Percentiles rank a stretch among this genome's conserved stretches.
Evolutionary conservation across 2,329 filamentous ascomycete species (phyloP).

Genomic region (Ophiosphaerella narmari): DNA sequence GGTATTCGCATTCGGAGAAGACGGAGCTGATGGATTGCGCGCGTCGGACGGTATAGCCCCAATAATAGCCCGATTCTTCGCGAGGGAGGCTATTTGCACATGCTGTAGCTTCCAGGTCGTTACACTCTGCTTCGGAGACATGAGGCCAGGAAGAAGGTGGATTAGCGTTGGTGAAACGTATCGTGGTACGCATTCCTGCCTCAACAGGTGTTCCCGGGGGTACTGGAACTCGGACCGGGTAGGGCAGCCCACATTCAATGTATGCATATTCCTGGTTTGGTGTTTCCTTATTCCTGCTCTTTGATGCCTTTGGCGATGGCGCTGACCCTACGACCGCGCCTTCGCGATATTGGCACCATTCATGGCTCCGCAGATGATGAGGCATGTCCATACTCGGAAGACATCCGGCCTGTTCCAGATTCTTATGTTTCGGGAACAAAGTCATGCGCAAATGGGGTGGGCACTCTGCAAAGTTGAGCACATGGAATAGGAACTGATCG

Average conservation of each 20-base stretch:
- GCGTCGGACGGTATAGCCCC: slow-evolving; percentile 76
- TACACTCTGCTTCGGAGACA: slow-evolving; percentile 25
- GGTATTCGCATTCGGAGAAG: slow-evolving; percentile 76
- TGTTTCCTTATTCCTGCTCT: slow-evolving; percentile 42
- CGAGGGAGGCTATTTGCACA: slow-evolving; percentile 72
- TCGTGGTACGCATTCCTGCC: slow-evolving; percentile 72
- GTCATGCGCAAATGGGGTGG: slow-evolving; percentile 78
- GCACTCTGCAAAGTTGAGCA: slow-evolving; percentile 81
- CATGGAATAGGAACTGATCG: slow-evolving; percentile 77
- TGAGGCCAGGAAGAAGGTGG: slow-evolving; percentile 42
- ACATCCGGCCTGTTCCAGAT: slow-evolving; percentile 72
- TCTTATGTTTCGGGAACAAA: slow-evolving; percentile 79
- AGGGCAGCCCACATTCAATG: slow-evolving; percentile 57
- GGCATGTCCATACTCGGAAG: slow-evolving; percentile 83
- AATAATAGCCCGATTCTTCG: slow-evolving; percentile 80
- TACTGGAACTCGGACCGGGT: slow-evolving; percentile 58
- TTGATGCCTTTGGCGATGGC: slow-evolving; percentile 48
- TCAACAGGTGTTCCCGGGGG: slow-evolving; percentile 58
- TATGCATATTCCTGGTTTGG: slow-evolving; percentile 36
- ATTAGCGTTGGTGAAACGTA: slow-evolving; percentile 62
- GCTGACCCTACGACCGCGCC: slow-evolving; percentile 64
- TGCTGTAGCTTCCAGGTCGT: slow-evolving; percentile 56
- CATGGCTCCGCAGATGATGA: slow-evolving; percentile 75
- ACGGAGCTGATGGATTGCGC: slow-evolving; percentile 70
- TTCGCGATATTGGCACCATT: slow-evolving; percentile 81